These are phyloP conservation scores for Rhizopogon rudus DNA, from an alignment of 768 basidiomycete genomes.

Conservation along the genomic window DNA sequence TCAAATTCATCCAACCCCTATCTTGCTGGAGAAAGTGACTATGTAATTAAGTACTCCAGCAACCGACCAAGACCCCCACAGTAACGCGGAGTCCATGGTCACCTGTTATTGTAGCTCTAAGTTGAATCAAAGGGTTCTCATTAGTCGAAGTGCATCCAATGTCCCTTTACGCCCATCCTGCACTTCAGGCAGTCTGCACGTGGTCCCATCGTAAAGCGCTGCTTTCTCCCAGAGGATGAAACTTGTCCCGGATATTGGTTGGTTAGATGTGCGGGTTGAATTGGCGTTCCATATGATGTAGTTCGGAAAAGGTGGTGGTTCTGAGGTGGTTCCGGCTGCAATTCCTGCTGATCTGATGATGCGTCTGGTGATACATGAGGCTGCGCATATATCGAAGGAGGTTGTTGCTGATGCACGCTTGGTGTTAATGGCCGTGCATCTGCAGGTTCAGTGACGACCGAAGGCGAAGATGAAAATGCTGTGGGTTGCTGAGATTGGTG, in stretches of 20 bases:
- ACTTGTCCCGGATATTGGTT: not conserved
- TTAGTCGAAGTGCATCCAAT: slow-evolving; percentile 60
- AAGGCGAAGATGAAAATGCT: not conserved
- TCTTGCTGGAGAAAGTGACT: not conserved
- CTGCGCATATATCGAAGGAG: slow-evolving; percentile 23
- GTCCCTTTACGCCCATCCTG: slow-evolving; percentile 59
- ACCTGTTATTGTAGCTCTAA: not conserved
- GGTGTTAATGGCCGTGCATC: not conserved
- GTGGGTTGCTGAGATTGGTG: slow-evolving; percentile 3
- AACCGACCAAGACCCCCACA: not conserved
- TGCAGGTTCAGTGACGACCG: not conserved
- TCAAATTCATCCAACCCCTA: not conserved
- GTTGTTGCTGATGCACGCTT: slow-evolving; percentile 5
- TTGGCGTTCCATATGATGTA: not conserved
- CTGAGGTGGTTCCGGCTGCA: not conserved
- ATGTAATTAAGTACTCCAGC: not conserved
- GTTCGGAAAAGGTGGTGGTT: not conserved
- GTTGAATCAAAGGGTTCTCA: not conserved
- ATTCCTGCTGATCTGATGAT: slow-evolving; percentile 9
- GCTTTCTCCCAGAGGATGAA: slow-evolving; percentile 27
- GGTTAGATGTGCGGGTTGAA: not conserved
- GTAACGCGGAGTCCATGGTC: not conserved
- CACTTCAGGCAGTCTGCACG: slow-evolving; percentile 67
- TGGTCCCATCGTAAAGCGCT: slow-evolving; percentile 66
- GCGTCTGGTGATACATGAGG: slow-evolving; percentile 23